A percentile compares a stretch with the other conserved stretches of the same genome.
phyloP scores from a whole-genome alignment of 495 filamentous ascomycete genomes.

The Xylaria grammica region DNA sequence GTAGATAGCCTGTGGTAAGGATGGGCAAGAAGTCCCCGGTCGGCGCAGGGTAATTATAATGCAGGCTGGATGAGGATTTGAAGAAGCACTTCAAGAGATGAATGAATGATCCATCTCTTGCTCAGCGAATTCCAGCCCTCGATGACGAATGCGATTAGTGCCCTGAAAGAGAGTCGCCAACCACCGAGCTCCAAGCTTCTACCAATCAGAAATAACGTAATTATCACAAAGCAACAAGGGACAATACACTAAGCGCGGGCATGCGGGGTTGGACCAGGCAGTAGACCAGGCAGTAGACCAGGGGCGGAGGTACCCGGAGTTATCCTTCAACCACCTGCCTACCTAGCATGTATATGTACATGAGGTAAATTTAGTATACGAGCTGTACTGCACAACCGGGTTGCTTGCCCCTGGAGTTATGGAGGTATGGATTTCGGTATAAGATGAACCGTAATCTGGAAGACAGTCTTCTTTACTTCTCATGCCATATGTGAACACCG shows the following conservation, averaged over 20 bases:
- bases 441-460: too few species aligned
- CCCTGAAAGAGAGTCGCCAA: constrained; percentile 2
- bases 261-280: constrained; percentile 18
- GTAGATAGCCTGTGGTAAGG: neutral
- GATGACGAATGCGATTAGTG: constrained; percentile 13
- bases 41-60: neutral
- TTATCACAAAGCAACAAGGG: neutral
- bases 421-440: too few species aligned
- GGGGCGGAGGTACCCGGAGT: constrained; percentile 1
- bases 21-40: neutral
- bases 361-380: neutral
- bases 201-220: constrained; percentile 18
- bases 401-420: too few species aligned
- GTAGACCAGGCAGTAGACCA: too few species aligned
- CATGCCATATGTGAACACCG: neutral
- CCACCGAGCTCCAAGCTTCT: constrained; percentile 11
- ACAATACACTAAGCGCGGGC: neutral
- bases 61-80: neutral
- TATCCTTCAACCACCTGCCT: too few species aligned
- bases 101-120: neutral
- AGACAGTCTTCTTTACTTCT: too few species aligned
- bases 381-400: too few species aligned
- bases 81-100: neutral
- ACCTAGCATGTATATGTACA: neutral
- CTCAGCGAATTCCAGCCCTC: constrained; percentile 12